Evolutionary conservation across 2,329 filamentous ascomycete species (phyloP).

Genomic region (Penicillium sp.): DNA sequence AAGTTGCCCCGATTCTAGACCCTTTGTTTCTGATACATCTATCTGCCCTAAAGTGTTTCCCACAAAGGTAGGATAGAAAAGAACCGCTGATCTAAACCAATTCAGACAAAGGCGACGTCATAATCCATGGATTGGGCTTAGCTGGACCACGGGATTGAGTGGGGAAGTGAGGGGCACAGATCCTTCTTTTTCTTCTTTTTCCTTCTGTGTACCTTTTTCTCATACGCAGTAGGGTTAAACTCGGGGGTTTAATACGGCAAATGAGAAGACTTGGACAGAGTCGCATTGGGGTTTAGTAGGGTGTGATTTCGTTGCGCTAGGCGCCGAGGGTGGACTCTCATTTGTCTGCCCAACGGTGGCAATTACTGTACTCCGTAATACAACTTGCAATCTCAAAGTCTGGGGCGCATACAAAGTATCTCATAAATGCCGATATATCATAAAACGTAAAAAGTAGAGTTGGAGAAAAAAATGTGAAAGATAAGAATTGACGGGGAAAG

Average conservation of each 20-base stretch:
- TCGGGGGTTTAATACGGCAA: too few species aligned
- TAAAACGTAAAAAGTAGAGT: too few species aligned
- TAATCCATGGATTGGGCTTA: constrained; percentile 5
- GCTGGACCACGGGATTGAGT: background rate
- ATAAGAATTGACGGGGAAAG: background rate
- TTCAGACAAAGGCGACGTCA: constrained; percentile 5
- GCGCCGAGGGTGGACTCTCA: constrained; percentile 1
- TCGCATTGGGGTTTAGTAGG: constrained; percentile 2
- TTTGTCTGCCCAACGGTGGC: constrained; percentile 11
- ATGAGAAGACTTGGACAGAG: constrained; percentile 2
- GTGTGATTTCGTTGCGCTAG: constrained; percentile 1
- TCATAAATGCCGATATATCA: too few species aligned
- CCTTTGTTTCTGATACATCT: background rate
- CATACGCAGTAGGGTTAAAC: too few species aligned
- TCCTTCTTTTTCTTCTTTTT: constrained; percentile 4
- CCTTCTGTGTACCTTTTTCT: background rate
- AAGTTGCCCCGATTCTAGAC: background rate
- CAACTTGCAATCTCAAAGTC: background rate
- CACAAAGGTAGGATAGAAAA: background rate
- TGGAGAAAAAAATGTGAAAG: background rate
- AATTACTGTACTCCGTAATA: background rate
- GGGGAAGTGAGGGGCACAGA: constrained; percentile 1
- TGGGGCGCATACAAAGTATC: too few species aligned
- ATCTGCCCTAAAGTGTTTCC: background rate
- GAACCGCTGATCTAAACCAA: constrained; percentile 5